Evolutionary conservation across 306 rosid species (phyloP).

Genomic region (Vigna trinervia): DNA sequence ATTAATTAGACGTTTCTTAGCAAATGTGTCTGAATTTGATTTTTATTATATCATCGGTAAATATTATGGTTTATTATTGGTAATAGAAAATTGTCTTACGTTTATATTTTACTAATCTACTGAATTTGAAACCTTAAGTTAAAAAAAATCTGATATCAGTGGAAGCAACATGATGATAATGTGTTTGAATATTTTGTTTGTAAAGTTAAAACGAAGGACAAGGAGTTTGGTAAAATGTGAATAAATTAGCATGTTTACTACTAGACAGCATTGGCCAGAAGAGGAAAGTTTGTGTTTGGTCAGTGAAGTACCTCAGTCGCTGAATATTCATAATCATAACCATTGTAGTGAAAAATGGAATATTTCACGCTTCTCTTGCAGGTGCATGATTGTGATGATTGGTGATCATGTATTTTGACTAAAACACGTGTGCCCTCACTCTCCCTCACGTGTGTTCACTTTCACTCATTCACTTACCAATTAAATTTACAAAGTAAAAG

Average conservation of each 20-base stretch:
- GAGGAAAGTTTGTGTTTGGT: constrained; percentile 43
- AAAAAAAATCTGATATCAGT: no score
- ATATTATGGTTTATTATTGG: no score
- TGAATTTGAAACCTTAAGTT: no score
- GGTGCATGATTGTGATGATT: constrained; percentile 55
- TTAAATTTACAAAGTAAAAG: no score
- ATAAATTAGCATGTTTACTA: not conserved
- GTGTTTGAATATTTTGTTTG: not conserved
- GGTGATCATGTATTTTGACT: constrained; percentile 49
- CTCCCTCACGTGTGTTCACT: constrained; percentile 34
- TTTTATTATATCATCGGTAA: no score
- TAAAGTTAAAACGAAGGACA: not conserved
- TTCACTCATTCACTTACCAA: not conserved
- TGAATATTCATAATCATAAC: constrained; percentile 42
- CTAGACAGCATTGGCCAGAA: constrained; percentile 43
- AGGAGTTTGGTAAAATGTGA: constrained; percentile 1
- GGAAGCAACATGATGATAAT: not conserved
- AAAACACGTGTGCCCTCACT: constrained; percentile 50
- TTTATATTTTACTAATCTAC: no score
- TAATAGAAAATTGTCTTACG: no score
- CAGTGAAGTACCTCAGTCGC: constrained; percentile 3
- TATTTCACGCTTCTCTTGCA: constrained; percentile 43
- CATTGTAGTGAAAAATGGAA: constrained; percentile 30
- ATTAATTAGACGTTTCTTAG: no score
- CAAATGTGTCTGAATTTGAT: no score